Base-by-base conservation (phyloP, 2,329 filamentous ascomycete genomes). In the Xylariales sp. region DNA sequence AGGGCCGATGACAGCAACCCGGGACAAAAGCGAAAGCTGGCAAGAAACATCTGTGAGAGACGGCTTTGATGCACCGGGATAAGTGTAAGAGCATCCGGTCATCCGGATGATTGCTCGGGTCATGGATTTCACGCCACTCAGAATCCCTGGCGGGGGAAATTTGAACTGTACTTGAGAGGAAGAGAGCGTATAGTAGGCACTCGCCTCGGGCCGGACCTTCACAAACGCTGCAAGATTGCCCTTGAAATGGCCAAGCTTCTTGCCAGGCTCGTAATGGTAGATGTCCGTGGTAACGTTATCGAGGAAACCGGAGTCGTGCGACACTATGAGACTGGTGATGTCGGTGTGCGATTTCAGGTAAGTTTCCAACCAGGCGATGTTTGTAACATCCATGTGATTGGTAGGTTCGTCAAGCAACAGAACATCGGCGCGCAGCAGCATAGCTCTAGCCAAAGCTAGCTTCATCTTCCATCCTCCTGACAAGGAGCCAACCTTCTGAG, bases 401-500 rank as follows among this genome's bases (percentile, higher is more conserved):
- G 93, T 98, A 65, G 93, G 93, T 78, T 98, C 93, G 76, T 98
- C 93, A 44, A 98, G 81, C 38, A 98, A 75, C 44, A 98, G 78
- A 38, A 98, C 90, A 62, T 98, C 93, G n/a, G 93, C 91, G 59
- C 84, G 86, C 75, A 93, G 87, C 57, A 98, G 77, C 90, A 98
- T 97, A 50, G 93, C 93, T 57, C 93, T 82, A 39, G 93, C 93
- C 64, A 98, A 70, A 51, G 93, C 93, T 47, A 98, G 73, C 81
- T 98, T 98, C 93, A 98, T 98, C 79, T 97, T 97, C 93, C 93
- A 98, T 61, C 93, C 93, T 68, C 93, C 93, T 31, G 93, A 97
- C 25, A 98, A 70, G 15, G 91, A 96, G 53, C 93, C 93, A 45
- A 98, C 93, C 55, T 85, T 87, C 62, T 96, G 82, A 5, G 83